Percentiles rank a stretch among this genome's conserved stretches.
phyloP scores from a whole-genome alignment of 2,329 filamentous ascomycete species.

The Ophiostoma perfectum region DNA sequence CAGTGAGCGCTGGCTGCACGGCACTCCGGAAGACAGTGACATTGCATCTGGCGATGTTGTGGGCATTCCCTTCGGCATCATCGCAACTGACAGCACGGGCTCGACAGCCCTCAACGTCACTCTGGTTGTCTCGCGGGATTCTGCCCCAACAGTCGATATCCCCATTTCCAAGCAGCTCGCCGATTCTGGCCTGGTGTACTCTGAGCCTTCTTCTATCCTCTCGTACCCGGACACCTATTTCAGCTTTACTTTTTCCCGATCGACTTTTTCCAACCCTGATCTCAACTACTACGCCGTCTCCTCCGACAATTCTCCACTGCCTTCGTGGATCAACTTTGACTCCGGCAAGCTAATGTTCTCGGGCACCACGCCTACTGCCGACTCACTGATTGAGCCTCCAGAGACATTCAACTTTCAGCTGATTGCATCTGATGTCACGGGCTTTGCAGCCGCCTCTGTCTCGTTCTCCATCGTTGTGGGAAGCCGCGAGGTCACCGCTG shows the following conservation, averaged over 20 bases:
- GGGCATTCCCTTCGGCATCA: constrained; percentile 57
- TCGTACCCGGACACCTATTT: constrained; percentile 50
- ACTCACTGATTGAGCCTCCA: constrained; percentile 59
- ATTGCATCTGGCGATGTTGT: constrained; percentile 46
- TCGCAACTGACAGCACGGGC: constrained; percentile 62
- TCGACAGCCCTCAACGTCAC: constrained; percentile 60
- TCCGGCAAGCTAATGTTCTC: constrained; percentile 57
- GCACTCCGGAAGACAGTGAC: constrained; percentile 57
- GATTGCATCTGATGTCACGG: constrained; percentile 72
- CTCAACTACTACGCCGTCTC: constrained; percentile 74
- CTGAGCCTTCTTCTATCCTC: constrained; percentile 55
- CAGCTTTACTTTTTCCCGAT: constrained; percentile 46
- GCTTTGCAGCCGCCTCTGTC: constrained; percentile 63
- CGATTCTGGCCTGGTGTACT: constrained; percentile 50
- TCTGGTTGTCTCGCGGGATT: constrained; percentile 60
- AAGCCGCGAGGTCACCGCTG: constrained; percentile 62
- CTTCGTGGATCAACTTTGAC: constrained; percentile 79
- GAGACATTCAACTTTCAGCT: constrained; percentile 67
- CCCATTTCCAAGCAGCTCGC: constrained; percentile 55
- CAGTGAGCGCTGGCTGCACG: constrained; percentile 58
- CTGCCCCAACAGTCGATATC: constrained; percentile 49
- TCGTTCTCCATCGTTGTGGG: constrained; percentile 68
- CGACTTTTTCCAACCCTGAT: constrained; percentile 58
- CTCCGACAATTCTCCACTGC: constrained; percentile 71
- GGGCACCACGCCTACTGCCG: constrained; percentile 62